A percentile compares a stretch with the other conserved stretches of the same genome.
Conservation (phyloP, 2,329 filamentous ascomycete genomes). For the Periconia digitata region DNA sequence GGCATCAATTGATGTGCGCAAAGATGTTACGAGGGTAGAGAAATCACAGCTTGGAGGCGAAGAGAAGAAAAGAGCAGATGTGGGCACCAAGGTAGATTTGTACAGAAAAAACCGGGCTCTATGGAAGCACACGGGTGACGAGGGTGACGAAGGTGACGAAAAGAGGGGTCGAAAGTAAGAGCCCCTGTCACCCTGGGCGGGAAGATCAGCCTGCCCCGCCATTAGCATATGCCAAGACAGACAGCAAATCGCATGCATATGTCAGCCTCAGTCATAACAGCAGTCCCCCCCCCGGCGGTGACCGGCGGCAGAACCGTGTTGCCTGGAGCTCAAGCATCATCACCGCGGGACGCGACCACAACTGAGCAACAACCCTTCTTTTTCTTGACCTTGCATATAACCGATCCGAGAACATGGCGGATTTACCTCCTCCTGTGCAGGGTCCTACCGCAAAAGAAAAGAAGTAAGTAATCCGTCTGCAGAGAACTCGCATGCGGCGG, state of each 20-base stretch:
- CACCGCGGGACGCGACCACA: not conserved
- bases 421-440: conserved; percentile 44
- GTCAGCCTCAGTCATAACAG: no score
- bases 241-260: no score
- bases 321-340: not conserved
- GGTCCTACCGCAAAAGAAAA: conserved; percentile 53
- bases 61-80: no score
- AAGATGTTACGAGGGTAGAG: not conserved
- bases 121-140: not conserved
- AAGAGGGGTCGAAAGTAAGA: not conserved
- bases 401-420: conserved; percentile 29
- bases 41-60: not conserved
- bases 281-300: no score
- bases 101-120: not conserved
- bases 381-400: not conserved
- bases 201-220: conserved; percentile 2
- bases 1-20: conserved; percentile 12
- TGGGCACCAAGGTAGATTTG: not conserved
- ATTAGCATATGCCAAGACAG: not conserved
- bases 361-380: not conserved
- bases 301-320: conserved; percentile 11
- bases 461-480: conserved; percentile 37
- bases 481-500: conserved; percentile 2
- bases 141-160: not conserved
- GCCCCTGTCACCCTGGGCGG: not conserved